These are phyloP conservation scores for Monilinia aucupariae DNA, from an alignment of 2,329 filamentous ascomycete genomes.

Conservation along the genomic window DNA sequence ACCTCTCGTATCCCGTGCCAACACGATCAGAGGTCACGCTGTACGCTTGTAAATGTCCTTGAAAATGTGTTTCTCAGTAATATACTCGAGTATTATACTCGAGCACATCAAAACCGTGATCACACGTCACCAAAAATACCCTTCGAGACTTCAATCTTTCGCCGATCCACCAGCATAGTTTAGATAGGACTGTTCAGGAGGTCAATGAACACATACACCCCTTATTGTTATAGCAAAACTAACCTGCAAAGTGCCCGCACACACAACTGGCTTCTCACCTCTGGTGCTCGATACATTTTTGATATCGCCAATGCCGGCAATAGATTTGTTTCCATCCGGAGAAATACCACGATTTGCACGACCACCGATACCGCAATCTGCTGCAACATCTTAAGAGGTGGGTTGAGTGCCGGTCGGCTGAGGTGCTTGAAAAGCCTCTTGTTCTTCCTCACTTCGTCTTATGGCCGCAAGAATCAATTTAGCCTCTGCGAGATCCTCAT, in stretches of 20 bases:
- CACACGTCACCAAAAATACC: background rate
- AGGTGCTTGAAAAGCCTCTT: background rate
- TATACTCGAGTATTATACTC: no score
- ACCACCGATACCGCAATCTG: background rate
- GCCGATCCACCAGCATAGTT: background rate
- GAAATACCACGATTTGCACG: background rate
- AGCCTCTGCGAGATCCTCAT: background rate
- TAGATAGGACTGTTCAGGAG: background rate
- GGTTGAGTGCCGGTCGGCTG: no score
- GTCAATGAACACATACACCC: background rate
- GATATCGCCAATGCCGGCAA: background rate
- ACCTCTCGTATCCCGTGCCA: background rate
- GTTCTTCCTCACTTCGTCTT: background rate
- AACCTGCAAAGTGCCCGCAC: background rate
- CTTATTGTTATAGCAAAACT: background rate
- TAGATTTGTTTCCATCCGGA: background rate
- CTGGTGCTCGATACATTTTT: background rate
- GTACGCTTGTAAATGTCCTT: background rate
- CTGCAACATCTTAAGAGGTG: background rate
- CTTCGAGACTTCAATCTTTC: background rate
- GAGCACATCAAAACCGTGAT: no score
- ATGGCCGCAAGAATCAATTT: background rate
- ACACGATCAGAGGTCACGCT: background rate
- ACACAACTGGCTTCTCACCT: background rate
- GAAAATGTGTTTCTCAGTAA: background rate